These are phyloP conservation scores for Colletotrichum agaves DNA, from an alignment of 2,329 filamentous ascomycete genomes.

Conservation along the genomic window DNA sequence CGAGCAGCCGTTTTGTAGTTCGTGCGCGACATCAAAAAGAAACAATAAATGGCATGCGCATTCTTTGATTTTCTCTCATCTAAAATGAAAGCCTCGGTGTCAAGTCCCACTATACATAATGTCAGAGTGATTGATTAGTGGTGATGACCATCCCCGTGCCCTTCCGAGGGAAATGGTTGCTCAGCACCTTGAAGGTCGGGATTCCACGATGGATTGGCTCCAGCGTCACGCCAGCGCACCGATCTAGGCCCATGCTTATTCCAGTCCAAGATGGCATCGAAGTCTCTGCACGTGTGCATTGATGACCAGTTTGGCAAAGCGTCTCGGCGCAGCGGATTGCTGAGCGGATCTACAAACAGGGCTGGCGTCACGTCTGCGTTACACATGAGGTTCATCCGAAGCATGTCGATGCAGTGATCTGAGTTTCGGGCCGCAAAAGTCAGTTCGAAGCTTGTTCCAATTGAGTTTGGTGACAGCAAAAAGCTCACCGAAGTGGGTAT, in stretches of 20 bases:
- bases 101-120: not conserved
- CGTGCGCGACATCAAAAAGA: no score
- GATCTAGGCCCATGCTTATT: conserved; percentile 29
- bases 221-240: conserved; percentile 31
- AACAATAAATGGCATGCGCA: no score
- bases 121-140: not conserved
- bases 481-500: conserved; percentile 18
- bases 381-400: conserved; percentile 29
- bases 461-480: fast-evolving
- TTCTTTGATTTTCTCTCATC: no score
- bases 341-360: conserved; percentile 28
- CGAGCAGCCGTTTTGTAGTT: no score
- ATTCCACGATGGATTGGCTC: conserved; percentile 30
- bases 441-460: not conserved
- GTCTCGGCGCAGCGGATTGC: conserved; percentile 19
- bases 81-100: no score
- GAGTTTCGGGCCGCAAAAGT: not conserved
- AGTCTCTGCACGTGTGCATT: conserved; percentile 31
- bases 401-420: conserved; percentile 32
- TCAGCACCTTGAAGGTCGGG: conserved; percentile 19
- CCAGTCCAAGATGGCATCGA: conserved; percentile 31
- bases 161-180: conserved; percentile 21
- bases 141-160: not conserved
- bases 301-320: conserved; percentile 32
- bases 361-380: conserved; percentile 28